Evolutionary conservation across 2,329 filamentous ascomycete genomes (phyloP).

Genomic region (Byssochlamys sp.): DNA sequence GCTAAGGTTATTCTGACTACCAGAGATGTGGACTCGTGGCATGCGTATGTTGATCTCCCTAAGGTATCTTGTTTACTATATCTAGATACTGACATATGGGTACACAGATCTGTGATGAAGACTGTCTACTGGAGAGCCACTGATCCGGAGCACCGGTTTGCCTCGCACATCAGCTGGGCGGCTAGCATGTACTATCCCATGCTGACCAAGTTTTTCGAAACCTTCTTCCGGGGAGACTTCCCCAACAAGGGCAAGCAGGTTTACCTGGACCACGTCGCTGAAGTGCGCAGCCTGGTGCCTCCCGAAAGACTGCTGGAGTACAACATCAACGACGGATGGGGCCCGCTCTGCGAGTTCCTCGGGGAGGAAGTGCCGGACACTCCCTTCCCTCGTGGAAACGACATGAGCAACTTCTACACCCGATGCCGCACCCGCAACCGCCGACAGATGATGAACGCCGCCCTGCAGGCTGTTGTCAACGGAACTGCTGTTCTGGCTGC

Average conservation of each 20-base stretch:
- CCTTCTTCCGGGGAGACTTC: constrained; percentile 60
- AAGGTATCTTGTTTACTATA: background rate
- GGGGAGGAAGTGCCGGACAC: constrained; percentile 42
- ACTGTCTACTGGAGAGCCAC: constrained; percentile 60
- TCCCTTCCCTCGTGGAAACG: constrained; percentile 44
- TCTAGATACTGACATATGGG: background rate
- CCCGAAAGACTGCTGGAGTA: constrained; percentile 45
- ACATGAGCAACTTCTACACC: constrained; percentile 47
- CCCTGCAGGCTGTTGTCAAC: constrained; percentile 43
- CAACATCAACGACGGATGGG: constrained; percentile 46
- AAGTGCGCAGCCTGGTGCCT: constrained; percentile 41
- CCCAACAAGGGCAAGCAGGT: constrained; percentile 55
- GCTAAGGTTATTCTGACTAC: constrained; percentile 62
- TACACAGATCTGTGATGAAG: constrained; percentile 48
- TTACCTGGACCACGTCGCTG: constrained; percentile 48
- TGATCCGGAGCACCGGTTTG: constrained; percentile 50
- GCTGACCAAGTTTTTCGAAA: constrained; percentile 48
- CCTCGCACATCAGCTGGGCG: constrained; percentile 53
- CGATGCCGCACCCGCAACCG: constrained; percentile 45
- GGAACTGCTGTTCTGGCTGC: constrained; percentile 40
- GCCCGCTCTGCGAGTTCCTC: constrained; percentile 46
- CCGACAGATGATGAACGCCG: constrained; percentile 48
- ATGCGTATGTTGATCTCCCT: constrained; percentile 28
- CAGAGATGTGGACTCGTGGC: constrained; percentile 58
- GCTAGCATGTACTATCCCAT: constrained; percentile 48